Evolutionary conservation across 2,329 filamentous ascomycete genomes (phyloP).

Genomic region (Lasiodiplodia citricola): DNA sequence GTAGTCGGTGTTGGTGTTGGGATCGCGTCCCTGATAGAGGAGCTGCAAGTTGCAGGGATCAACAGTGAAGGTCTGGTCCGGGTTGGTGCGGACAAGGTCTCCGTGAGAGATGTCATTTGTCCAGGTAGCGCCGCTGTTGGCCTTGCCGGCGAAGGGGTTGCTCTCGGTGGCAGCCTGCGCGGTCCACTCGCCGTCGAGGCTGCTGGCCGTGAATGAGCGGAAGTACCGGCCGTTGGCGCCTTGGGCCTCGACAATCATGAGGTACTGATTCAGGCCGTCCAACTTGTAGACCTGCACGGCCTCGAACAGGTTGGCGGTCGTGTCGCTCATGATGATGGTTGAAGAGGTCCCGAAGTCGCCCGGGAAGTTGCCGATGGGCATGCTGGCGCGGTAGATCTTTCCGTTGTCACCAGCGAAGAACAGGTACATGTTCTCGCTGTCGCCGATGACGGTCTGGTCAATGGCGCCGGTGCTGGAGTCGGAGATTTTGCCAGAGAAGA

Average conservation of each 20-base stretch:
- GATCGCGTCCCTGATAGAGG: conserved; percentile 65
- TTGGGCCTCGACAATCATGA: conserved; percentile 71
- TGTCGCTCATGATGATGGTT: conserved; percentile 59
- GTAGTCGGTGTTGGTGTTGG: conserved; percentile 55
- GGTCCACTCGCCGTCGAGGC: conserved; percentile 64
- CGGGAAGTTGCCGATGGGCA: conserved; percentile 68
- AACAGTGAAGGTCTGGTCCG: conserved; percentile 67
- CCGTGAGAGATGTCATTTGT: conserved; percentile 72
- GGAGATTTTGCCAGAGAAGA: conserved; percentile 62
- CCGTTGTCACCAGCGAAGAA: conserved; percentile 73
- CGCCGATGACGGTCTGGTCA: conserved; percentile 69
- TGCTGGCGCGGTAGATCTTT: conserved; percentile 67
- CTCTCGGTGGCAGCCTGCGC: conserved; percentile 60
- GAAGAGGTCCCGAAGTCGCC: conserved; percentile 61
- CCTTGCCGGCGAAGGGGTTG: conserved; percentile 70
- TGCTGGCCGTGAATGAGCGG: conserved; percentile 68
- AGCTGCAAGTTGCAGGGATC: conserved; percentile 69
- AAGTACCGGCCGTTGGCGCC: conserved; percentile 66
- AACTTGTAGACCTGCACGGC: conserved; percentile 70
- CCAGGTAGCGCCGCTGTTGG: conserved; percentile 68
- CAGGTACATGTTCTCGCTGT: conserved; percentile 66
- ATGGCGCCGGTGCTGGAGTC: conserved; percentile 61
- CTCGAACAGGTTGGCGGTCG: conserved; percentile 65
- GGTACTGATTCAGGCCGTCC: conserved; percentile 60
- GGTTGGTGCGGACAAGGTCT: conserved; percentile 61